Percentiles rank a stretch among this genome's conserved stretches.
Conservation (phyloP, 495 filamentous ascomycete genomes). For the Neurospora tetraspora region DNA sequence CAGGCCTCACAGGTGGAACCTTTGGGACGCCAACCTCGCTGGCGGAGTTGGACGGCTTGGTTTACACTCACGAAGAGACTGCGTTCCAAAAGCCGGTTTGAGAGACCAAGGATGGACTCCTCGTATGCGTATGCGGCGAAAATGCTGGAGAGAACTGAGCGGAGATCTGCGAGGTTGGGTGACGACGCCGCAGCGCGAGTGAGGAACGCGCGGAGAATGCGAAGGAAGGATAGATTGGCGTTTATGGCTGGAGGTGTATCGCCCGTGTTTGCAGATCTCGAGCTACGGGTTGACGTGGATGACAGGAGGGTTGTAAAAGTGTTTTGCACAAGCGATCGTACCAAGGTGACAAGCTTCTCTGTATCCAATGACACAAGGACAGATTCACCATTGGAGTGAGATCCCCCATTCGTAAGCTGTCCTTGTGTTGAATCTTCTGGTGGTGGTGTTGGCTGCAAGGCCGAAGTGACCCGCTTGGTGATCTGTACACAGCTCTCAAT, state of each 20-base stretch:
- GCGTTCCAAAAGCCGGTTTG: slow-evolving; percentile 78
- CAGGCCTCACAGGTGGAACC: slow-evolving; percentile 84
- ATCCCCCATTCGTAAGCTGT: slow-evolving; percentile 17
- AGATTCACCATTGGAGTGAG: slow-evolving; percentile 5
- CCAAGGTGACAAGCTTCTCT: slow-evolving; percentile 48
- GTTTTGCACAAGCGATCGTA: slow-evolving; percentile 76
- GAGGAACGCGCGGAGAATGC: slow-evolving; percentile 85
- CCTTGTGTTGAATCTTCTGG: neutral
- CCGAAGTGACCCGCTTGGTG: slow-evolving; percentile 45
- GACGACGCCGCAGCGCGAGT: slow-evolving; percentile 69
- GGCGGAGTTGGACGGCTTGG: slow-evolving; percentile 62
- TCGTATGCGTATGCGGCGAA: slow-evolving; percentile 96
- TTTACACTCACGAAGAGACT: slow-evolving; percentile 81
- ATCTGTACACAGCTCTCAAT: slow-evolving; percentile 78
- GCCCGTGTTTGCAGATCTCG: neutral
- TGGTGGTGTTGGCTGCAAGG: slow-evolving; percentile 12
- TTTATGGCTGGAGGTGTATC: slow-evolving; percentile 11
- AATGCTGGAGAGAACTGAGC: slow-evolving; percentile 73
- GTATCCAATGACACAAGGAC: slow-evolving; percentile 22
- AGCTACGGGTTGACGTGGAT: slow-evolving; percentile 43
- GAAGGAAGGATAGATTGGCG: slow-evolving; percentile 70
- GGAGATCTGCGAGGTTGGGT: slow-evolving; percentile 77
- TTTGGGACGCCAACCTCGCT: slow-evolving; percentile 79
- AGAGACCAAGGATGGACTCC: slow-evolving; percentile 71
- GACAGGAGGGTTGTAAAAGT: slow-evolving; percentile 82